phyloP scores from a whole-genome alignment of 371 early-diverging fungal species.

The Cokeromyces recurvatus region DNA sequence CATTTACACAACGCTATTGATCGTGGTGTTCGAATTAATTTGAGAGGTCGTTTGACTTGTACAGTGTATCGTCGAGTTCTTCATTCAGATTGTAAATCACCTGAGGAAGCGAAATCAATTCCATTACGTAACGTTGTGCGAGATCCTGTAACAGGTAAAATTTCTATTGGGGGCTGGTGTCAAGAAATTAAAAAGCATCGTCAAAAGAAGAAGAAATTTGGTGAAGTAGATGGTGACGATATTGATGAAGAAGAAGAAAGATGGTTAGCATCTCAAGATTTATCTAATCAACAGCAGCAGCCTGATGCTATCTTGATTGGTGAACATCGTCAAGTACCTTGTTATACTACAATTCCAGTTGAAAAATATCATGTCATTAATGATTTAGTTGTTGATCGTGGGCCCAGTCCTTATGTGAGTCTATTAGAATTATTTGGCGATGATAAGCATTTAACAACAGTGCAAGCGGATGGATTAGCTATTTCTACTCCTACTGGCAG shows the following conservation, averaged over 20 bases:
- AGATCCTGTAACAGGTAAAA: slow-evolving; percentile 43
- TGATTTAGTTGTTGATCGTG: slow-evolving; percentile 84
- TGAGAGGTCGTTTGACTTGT: slow-evolving; percentile 86
- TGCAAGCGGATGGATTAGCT: slow-evolving; percentile 90
- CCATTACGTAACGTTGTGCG: slow-evolving; percentile 37
- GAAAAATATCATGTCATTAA: slow-evolving; percentile 72
- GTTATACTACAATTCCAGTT: slow-evolving; percentile 43
- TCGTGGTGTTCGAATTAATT: slow-evolving; percentile 76
- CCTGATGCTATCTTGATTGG: neutral
- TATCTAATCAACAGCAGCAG: neutral
- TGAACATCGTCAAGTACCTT: slow-evolving; percentile 38
- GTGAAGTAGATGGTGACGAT: slow-evolving; percentile 44
- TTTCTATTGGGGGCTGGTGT: slow-evolving; percentile 43
- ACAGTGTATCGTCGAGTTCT: slow-evolving; percentile 67
- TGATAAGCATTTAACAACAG: slow-evolving; percentile 77
- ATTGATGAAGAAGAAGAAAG: slow-evolving; percentile 6
- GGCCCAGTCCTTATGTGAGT: slow-evolving; percentile 87
- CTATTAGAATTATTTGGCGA: slow-evolving; percentile 90
- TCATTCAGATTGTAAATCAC: slow-evolving; percentile 25
- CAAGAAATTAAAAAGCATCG: neutral
- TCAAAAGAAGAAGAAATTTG: slow-evolving; percentile 35
- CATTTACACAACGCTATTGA: slow-evolving; percentile 61
- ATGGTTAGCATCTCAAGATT: no score
- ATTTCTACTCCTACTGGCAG: slow-evolving; percentile 95
- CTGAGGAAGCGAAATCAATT: slow-evolving; percentile 11